Evolutionary conservation across 352 stramenopile genomes (phyloP).

Genomic region (Saprolegnia diclina): DNA sequence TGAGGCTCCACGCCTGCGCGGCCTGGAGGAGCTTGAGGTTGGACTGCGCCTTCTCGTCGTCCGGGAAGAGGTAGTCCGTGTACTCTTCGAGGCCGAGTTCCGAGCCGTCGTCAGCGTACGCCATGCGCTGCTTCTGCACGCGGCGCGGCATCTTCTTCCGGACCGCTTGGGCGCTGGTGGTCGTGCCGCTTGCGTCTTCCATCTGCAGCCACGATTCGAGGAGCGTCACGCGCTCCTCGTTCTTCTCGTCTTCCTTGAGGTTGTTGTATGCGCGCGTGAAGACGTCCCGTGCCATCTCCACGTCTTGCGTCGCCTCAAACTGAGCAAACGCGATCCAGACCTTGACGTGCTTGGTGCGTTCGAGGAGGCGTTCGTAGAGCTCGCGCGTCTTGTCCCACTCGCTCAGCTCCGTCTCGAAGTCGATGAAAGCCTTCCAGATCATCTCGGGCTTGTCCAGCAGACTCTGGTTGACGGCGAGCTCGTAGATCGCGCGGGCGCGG

Average conservation of each 20-base stretch:
- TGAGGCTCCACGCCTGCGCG: conserved; percentile 93
- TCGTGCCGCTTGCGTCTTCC: conserved; percentile 72
- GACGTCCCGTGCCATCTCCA: conserved; percentile 66
- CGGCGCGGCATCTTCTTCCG: conserved; percentile 91
- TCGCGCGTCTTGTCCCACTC: conserved; percentile 80
- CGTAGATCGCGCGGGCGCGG: conserved; percentile 92
- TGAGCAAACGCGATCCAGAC: conserved; percentile 91
- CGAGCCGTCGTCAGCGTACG: conserved; percentile 85
- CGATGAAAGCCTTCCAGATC: conserved; percentile 99
- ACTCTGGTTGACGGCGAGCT: conserved; percentile 93
- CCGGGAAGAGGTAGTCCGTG: conserved; percentile 98
- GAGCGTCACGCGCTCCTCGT: conserved; percentile 95
- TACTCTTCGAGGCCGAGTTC: conserved; percentile 95
- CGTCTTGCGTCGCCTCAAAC: conserved; percentile 69
- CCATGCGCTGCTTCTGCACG: conserved; percentile 96
- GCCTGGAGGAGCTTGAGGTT: conserved; percentile 98
- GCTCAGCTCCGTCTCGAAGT: conserved; percentile 94
- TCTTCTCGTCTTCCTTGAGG: conserved; percentile 88
- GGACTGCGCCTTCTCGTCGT: conserved; percentile 92
- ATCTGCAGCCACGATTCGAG: conserved; percentile 94
- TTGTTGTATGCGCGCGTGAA: conserved; percentile 89
- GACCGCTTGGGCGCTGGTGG: conserved; percentile 67
- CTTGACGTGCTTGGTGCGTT: conserved; percentile 97
- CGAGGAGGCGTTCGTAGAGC: conserved; percentile 95
- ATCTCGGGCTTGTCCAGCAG: conserved; percentile 98